phyloP scores from a whole-genome alignment of 2,329 filamentous ascomycete genomes.

The Aspergillus sergii region DNA sequence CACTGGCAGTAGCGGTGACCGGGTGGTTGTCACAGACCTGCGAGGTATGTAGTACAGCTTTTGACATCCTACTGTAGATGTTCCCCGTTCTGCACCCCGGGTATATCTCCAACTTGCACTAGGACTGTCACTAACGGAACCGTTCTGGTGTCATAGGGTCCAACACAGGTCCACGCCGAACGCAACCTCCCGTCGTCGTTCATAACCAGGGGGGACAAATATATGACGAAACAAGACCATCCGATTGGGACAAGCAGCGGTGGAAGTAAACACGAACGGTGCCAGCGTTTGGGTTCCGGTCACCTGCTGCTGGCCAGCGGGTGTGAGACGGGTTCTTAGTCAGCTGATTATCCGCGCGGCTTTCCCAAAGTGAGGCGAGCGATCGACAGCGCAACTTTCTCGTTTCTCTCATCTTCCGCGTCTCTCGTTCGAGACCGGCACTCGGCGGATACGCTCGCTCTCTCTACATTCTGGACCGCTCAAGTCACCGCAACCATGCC shows the following conservation, averaged over 20 bases:
- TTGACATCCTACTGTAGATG: background rate
- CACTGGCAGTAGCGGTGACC: constrained; percentile 32
- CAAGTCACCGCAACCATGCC: background rate
- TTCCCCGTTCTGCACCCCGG: background rate
- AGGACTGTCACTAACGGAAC: constrained; percentile 15
- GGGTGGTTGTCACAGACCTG: constrained; percentile 31
- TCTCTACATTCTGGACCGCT: constrained; percentile 17
- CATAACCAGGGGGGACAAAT: constrained; percentile 40
- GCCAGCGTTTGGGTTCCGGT: background rate
- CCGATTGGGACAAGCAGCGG: constrained; percentile 43
- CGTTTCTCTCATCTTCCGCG: constrained; percentile 5
- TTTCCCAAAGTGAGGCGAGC: constrained; percentile 30
- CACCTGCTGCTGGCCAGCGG: constrained; percentile 17
- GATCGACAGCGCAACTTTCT: constrained; percentile 21
- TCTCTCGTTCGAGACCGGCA: constrained; percentile 6
- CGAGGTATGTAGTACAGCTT: constrained; percentile 28
- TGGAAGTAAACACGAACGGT: constrained; percentile 35
- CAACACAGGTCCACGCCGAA: constrained; percentile 32
- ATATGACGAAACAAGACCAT: constrained; percentile 40
- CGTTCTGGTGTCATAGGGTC: constrained; percentile 28
- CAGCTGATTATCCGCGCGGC: constrained; percentile 26
- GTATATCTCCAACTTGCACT: constrained; percentile 3
- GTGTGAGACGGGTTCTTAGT: constrained; percentile 4
- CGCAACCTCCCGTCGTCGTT: constrained; percentile 36
- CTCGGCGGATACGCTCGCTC: background rate